These are phyloP conservation scores for Tricholoma furcatifolium DNA, from an alignment of 768 basidiomycete species.

Conservation along the genomic window DNA sequence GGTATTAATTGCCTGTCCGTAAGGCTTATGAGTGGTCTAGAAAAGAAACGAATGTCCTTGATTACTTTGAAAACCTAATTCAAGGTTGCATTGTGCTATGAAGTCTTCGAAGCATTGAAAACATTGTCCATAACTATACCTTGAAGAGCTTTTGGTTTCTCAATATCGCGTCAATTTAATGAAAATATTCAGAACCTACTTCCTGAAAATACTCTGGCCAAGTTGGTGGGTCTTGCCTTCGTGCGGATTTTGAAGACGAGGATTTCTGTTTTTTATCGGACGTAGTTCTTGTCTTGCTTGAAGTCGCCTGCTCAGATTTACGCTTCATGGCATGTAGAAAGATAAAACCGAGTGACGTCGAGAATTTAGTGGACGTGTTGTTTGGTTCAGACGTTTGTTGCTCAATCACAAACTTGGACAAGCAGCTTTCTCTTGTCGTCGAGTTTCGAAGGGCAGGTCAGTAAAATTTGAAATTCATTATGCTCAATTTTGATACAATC, in stretches of 20 bases:
- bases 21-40: not conserved
- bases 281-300: conserved; percentile 3
- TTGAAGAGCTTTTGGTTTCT: conserved; percentile 27
- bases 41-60: not conserved
- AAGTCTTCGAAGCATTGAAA: not conserved
- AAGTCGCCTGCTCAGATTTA: not conserved
- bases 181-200: conserved; percentile 32
- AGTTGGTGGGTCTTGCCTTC: conserved; percentile 1
- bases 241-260: not conserved
- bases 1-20: conserved; percentile 75
- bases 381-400: conserved; percentile 1
- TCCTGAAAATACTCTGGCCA: conserved; percentile 70
- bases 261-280: conserved; percentile 1
- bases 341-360: not conserved
- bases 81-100: not conserved
- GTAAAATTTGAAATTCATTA: not conserved
- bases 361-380: conserved; percentile 2
- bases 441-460: not conserved
- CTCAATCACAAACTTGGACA: not conserved
- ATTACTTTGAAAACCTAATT: conserved; percentile 9
- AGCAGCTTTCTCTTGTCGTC: not conserved
- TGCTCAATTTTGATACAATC: not conserved
- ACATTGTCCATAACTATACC: not conserved
- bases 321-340: conserved; percentile 15
- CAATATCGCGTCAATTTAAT: not conserved